Percentiles rank a stretch among this genome's conserved stretches.
Evolutionary conservation across 352 stramenopile species (phyloP).

Genomic region (Globisporangium spiculum): DNA sequence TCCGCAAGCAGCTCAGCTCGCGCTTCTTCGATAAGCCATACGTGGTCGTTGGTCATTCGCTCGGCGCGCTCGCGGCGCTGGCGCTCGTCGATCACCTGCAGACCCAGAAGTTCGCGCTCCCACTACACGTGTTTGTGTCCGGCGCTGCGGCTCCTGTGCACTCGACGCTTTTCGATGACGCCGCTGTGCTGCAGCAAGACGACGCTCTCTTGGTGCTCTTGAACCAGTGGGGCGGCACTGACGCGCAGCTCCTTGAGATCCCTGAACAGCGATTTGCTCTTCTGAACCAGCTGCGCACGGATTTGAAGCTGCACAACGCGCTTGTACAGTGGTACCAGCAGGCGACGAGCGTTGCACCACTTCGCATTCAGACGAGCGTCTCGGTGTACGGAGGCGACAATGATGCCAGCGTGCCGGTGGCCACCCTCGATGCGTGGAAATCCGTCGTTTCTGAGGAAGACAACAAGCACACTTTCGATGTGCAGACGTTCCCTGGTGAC

Average conservation of each 20-base stretch:
- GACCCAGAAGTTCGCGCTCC: conserved; percentile 40
- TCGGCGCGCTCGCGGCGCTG: conserved; percentile 59
- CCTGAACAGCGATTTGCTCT: conserved; percentile 35
- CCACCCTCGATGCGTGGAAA: conserved; percentile 40
- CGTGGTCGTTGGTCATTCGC: conserved; percentile 62
- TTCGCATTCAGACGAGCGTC: conserved; percentile 20
- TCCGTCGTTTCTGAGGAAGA: conserved; percentile 17
- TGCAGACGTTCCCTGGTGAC: conserved; percentile 49
- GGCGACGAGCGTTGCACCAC: conserved; percentile 8
- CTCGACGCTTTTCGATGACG: conserved; percentile 36
- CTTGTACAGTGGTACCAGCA: conserved; percentile 40
- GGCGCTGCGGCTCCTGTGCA: conserved; percentile 32
- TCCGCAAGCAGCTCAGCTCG: conserved; percentile 36
- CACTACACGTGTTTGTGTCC: conserved; percentile 61
- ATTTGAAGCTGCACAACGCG: conserved; percentile 54
- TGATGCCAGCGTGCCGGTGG: conserved; percentile 34
- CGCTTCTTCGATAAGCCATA: conserved; percentile 79
- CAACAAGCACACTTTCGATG: conserved; percentile 21
- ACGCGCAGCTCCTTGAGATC: conserved; percentile 49
- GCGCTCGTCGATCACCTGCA: conserved; percentile 49
- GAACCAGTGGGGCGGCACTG: conserved; percentile 57
- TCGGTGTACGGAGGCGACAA: conserved; percentile 54
- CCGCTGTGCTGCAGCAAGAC: conserved; percentile 27
- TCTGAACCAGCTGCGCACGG: conserved; percentile 31
- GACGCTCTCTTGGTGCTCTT: conserved; percentile 41